Conservation (phyloP, 441 rosid species). For the Euphorbia corollata region DNA sequence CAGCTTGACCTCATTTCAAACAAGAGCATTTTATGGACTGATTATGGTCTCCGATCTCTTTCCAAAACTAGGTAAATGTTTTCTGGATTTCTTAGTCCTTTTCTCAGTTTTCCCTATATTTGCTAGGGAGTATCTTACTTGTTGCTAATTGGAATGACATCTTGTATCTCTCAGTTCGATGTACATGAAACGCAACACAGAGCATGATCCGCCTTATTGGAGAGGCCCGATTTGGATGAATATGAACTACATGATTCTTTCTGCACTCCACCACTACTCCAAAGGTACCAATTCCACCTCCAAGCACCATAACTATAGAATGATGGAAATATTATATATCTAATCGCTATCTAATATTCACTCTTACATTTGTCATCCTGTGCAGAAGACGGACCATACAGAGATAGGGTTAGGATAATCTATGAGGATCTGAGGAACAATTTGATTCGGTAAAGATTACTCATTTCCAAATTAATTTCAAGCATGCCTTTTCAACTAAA, state of each 20-base stretch:
- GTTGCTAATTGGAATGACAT: background rate
- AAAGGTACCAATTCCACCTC: conserved; percentile 38
- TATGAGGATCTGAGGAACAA: conserved; percentile 62
- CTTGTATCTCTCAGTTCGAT: conserved; percentile 45
- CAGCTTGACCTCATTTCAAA: conserved; percentile 85
- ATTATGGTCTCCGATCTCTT: conserved; percentile 85
- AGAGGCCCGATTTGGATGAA: conserved; percentile 99
- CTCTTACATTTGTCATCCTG: conserved; percentile 19
- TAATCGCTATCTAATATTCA: background rate
- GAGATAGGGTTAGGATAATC: conserved; percentile 52
- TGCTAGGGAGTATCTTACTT: background rate
- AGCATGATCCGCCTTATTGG: conserved; percentile 97
- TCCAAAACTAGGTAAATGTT: conserved; percentile 70
- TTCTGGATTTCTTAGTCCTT: conserved; percentile 7
- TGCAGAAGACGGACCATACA: conserved; percentile 81
- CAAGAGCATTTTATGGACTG: conserved; percentile 65
- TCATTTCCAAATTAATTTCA: background rate
- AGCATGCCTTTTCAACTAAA: background rate
- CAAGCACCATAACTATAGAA: background rate
- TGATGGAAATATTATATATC: background rate
- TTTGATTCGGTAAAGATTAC: conserved; percentile 57
- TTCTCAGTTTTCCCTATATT: background rate
- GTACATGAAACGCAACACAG: conserved; percentile 94
- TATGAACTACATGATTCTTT: conserved; percentile 85
- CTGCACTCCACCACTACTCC: conserved; percentile 79